Evolutionary conservation across 208 protist species (phyloP).

Genomic region (Trypanosoma rangeli): DNA sequence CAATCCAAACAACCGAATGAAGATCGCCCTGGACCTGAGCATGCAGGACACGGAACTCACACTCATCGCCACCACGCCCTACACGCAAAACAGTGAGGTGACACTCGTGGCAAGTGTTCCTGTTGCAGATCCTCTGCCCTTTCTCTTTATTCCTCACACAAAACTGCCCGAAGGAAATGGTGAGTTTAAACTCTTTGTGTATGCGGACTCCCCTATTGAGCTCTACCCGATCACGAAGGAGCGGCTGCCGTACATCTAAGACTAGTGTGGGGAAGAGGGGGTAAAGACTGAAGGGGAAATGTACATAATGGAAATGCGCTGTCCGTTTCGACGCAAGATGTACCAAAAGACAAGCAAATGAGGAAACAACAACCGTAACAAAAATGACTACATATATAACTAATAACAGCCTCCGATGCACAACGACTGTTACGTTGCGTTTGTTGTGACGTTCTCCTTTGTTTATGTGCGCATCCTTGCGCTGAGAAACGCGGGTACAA

Average conservation of each 20-base stretch:
- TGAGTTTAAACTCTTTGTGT: slow-evolving; percentile 87
- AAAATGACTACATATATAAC: background rate
- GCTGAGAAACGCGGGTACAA: background rate
- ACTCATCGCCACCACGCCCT: slow-evolving; percentile 36
- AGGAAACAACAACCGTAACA: background rate
- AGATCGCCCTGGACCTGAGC: slow-evolving; percentile 79
- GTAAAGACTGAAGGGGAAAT: background rate
- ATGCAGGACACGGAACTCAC: slow-evolving; percentile 64
- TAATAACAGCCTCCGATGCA: background rate
- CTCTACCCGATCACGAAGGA: slow-evolving; percentile 55
- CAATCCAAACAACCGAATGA: slow-evolving; percentile 63
- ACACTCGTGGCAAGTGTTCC: slow-evolving; percentile 45
- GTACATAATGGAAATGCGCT: background rate
- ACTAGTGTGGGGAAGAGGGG: background rate
- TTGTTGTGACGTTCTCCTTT: background rate
- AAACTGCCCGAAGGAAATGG: slow-evolving; percentile 65
- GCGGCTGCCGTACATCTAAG: slow-evolving; percentile 61
- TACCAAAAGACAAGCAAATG: background rate
- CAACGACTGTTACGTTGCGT: background rate
- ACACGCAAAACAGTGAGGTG: slow-evolving; percentile 55
- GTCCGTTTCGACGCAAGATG: slow-evolving; percentile 1
- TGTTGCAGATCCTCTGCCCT: slow-evolving; percentile 44
- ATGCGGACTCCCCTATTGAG: slow-evolving; percentile 70
- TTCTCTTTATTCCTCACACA: slow-evolving; percentile 84
- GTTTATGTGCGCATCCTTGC: background rate